These are phyloP conservation scores for Pythium dissimile DNA, from an alignment of 352 stramenopile species.

Conservation along the genomic window DNA sequence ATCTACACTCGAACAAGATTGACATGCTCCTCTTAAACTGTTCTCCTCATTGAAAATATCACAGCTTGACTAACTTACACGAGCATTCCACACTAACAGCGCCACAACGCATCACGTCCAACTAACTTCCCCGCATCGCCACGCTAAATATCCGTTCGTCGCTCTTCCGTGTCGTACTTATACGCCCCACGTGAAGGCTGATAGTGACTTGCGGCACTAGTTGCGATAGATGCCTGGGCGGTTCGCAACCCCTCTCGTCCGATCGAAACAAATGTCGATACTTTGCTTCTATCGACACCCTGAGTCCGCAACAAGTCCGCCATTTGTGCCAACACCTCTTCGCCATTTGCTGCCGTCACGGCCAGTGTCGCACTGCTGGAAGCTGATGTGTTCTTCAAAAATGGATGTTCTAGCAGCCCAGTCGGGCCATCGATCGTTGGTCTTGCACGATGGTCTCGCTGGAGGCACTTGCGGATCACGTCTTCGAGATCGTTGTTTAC, in stretches of 20 bases:
- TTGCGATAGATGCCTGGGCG: not conserved
- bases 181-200: constrained; percentile 23
- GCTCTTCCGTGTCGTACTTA: constrained; percentile 63
- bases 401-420: constrained; percentile 84
- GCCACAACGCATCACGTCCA: not conserved
- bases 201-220: not conserved
- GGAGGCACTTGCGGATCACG: constrained; percentile 85
- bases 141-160: constrained; percentile 58
- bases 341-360: constrained; percentile 31
- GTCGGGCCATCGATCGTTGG: constrained; percentile 75
- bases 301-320: constrained; percentile 42
- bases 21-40: too few species aligned
- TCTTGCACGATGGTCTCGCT: constrained; percentile 72
- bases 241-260: constrained; percentile 32
- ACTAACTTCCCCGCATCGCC: not conserved
- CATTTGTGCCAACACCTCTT: constrained; percentile 36
- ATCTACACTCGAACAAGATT: too few species aligned
- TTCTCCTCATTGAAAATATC: not conserved
- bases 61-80: not conserved
- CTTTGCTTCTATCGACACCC: constrained; percentile 36
- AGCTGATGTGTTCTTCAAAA: constrained; percentile 37
- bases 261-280: constrained; percentile 55
- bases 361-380: not conserved
- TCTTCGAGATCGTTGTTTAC: constrained; percentile 81
- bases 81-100: not conserved